Conservation (phyloP, 768 basidiomycete species). For the Calocera viscosa region DNA sequence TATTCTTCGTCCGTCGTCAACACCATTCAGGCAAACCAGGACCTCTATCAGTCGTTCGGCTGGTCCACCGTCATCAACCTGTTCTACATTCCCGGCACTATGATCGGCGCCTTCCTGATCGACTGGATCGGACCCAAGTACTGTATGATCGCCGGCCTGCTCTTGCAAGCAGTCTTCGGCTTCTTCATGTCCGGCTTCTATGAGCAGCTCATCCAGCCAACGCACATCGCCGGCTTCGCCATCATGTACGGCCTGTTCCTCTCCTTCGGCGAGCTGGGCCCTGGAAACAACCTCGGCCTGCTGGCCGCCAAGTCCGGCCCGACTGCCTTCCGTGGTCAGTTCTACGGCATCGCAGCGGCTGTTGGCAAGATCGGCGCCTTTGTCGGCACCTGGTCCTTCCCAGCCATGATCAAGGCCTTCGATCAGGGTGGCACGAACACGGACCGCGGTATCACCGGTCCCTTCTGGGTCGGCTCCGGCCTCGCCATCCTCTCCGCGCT, state of each 20-base stretch:
- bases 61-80: conserved; percentile 76
- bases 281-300: conserved; percentile 76
- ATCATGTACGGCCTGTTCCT: conserved; percentile 87
- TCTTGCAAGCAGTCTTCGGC: conserved; percentile 59
- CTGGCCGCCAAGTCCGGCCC: conserved; percentile 77
- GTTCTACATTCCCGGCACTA: conserved; percentile 52
- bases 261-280: conserved; percentile 74
- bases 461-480: conserved; percentile 69
- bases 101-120: conserved; percentile 28
- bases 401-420: neutral
- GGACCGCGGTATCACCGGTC: conserved; percentile 59
- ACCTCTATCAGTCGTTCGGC: conserved; percentile 36
- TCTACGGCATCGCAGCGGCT: conserved; percentile 77
- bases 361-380: conserved; percentile 63
- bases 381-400: conserved; percentile 52
- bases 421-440: conserved; percentile 35
- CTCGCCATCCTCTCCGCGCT: conserved; percentile 69
- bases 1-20: conserved; percentile 68
- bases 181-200: conserved; percentile 88
- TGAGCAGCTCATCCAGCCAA: conserved; percentile 29
- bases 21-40: conserved; percentile 32
- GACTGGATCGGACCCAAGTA: conserved; percentile 26
- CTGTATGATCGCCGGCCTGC: conserved; percentile 42
- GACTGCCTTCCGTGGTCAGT: conserved; percentile 74
- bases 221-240: conserved; percentile 29